phyloP scores from a whole-genome alignment of 805 yeast species.

The Wickerhamiella slavikovae region DNA sequence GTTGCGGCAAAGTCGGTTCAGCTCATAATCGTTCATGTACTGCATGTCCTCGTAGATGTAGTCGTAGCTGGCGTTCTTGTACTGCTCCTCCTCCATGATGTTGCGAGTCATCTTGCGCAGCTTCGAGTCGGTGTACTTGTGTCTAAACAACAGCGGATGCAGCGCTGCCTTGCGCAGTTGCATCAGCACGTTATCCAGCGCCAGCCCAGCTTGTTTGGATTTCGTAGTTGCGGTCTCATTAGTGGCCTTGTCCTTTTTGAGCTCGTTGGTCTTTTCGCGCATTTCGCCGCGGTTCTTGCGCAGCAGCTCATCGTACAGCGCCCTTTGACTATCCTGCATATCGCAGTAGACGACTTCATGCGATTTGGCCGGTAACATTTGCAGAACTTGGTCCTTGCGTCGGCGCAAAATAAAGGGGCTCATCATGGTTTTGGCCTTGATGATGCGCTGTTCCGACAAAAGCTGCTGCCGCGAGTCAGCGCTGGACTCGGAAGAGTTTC shows the following conservation, averaged over 20 bases:
- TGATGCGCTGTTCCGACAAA: slow-evolving; percentile 74
- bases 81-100: slow-evolving; percentile 66
- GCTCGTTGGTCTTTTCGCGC: slow-evolving; percentile 9
- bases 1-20: slow-evolving; percentile 49
- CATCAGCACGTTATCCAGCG: slow-evolving; percentile 60
- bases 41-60: slow-evolving; percentile 87
- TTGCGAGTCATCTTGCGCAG: slow-evolving; percentile 50
- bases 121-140: slow-evolving; percentile 31
- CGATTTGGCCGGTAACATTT: slow-evolving; percentile 64
- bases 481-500: slow-evolving; percentile 12
- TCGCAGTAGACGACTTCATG: slow-evolving; percentile 47
- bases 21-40: slow-evolving; percentile 82
- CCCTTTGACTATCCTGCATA: slow-evolving; percentile 31
- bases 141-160: slow-evolving; percentile 75
- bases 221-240: slow-evolving; percentile 7
- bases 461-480: slow-evolving; percentile 20
- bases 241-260: slow-evolving; percentile 14
- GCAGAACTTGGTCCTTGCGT: slow-evolving; percentile 75
- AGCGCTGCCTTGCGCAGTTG: slow-evolving; percentile 75
- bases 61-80: slow-evolving; percentile 50
- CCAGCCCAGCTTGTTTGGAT: slow-evolving; percentile 21
- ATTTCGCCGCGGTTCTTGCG: slow-evolving; percentile 12
- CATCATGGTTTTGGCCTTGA: slow-evolving; percentile 94
- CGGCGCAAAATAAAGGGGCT: slow-evolving; percentile 90
- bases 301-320: slow-evolving; percentile 43